These are phyloP conservation scores for Ophiosphaerella narmari DNA, from an alignment of 2,329 filamentous ascomycete genomes.

Conservation along the genomic window DNA sequence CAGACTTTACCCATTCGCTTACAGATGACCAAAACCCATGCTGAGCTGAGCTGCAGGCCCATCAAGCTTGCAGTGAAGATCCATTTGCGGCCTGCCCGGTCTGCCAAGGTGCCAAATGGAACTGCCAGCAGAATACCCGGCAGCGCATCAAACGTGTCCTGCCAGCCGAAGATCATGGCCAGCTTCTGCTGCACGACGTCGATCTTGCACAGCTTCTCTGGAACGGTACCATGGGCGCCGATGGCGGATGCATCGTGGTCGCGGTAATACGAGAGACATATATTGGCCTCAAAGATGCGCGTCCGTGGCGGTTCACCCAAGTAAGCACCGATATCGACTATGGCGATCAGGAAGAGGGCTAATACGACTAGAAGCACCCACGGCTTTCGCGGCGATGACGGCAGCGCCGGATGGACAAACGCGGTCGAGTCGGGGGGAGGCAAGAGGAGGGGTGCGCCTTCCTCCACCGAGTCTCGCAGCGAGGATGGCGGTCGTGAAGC, in stretches of 20 bases:
- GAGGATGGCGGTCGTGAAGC: slow-evolving; percentile 1
- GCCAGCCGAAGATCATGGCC: slow-evolving; percentile 56
- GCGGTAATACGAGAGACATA: slow-evolving; percentile 53
- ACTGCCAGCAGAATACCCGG: slow-evolving; percentile 53
- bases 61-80: slow-evolving; percentile 50
- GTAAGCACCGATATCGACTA: slow-evolving; percentile 53
- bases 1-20: slow-evolving; percentile 6
- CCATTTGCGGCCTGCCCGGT: slow-evolving; percentile 53
- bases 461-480: slow-evolving; percentile 20
- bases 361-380: slow-evolving; percentile 40
- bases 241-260: slow-evolving; percentile 51
- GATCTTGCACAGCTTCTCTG: slow-evolving; percentile 57
- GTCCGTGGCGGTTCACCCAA: slow-evolving; percentile 53
- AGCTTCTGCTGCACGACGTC: slow-evolving; percentile 54
- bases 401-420: background rate
- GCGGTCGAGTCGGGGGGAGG: slow-evolving; percentile 5
- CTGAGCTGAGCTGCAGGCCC: slow-evolving; percentile 44
- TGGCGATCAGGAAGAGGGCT: slow-evolving; percentile 48
- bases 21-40: slow-evolving; percentile 43
- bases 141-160: slow-evolving; percentile 54
- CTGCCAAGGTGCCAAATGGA: slow-evolving; percentile 56
- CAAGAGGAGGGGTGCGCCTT: slow-evolving; percentile 25
- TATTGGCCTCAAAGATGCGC: slow-evolving; percentile 55
- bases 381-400: slow-evolving; percentile 28
- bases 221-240: slow-evolving; percentile 47